Base-by-base conservation (phyloP, 2,329 filamentous ascomycete genomes). In the Tympanopsis confertula region DNA sequence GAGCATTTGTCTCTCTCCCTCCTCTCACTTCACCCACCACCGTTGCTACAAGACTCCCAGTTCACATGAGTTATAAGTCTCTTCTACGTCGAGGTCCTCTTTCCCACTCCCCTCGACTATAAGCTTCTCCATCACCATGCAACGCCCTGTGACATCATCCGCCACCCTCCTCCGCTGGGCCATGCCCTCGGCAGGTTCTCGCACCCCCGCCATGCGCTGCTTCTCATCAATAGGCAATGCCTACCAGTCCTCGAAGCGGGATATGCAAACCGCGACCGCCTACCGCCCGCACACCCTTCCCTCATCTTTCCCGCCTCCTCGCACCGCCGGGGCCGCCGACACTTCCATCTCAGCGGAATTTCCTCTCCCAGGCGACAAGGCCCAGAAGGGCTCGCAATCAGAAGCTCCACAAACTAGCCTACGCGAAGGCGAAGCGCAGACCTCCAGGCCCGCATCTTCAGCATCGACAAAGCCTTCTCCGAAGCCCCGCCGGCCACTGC, bases 351-450 rank as follows among this genome's bases (percentile, higher is more conserved):
- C 72, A 7, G 65, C 67, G 26, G 62, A 53, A 19, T 38, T 35
- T 20, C 14, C 36, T 12, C 29, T 40, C 4, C 36, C 35, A 29
- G 43, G 55, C 24, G 17, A 7, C 10, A 33, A 7, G 30, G 10
- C 10, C 7, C 12, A 33, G 15, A 13, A 33, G 15, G 10, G 15
- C 7, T 15, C 10, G 15, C 7, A 7, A 13, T 10, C 7, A 10
- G 50, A 57, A 40, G 50, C 54, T 18, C 47, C 59, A 2, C 60
- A 56, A n/a, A 50, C 67, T 19, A 67, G 67, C 41, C 47, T 78
- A 17, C 60, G 67, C 19, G 82, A 87, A 54, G 56, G 59, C 35
- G 78, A 84, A 53, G 74, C 78, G 2, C 82, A 87, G 53, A 80
- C 76, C 52, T 62, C 75, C 22, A 77, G 75, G 50, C 62, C 72